A percentile compares a stretch with the other conserved stretches of the same genome.
These are phyloP conservation scores for Morella rubra DNA, from an alignment of 306 rosid genomes.

Conservation along the genomic window DNA sequence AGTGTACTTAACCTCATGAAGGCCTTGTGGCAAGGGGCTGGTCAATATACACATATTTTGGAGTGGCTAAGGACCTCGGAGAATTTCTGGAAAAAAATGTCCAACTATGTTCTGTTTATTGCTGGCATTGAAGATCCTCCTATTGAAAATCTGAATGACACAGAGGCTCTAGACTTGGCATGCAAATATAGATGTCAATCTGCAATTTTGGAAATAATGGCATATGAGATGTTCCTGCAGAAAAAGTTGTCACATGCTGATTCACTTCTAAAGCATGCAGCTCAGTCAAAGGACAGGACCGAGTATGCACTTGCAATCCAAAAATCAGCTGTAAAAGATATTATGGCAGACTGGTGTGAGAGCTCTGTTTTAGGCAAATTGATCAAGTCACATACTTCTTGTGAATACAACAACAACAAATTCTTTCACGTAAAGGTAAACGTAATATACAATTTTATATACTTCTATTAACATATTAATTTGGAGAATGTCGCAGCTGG, in stretches of 20 bases:
- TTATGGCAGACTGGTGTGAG: slow-evolving; percentile 59
- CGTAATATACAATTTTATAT: neutral
- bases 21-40: slow-evolving; percentile 89
- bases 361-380: slow-evolving; percentile 61
- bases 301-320: slow-evolving; percentile 35
- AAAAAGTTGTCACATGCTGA: slow-evolving; percentile 71
- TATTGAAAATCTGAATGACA: slow-evolving; percentile 38
- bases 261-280: slow-evolving; percentile 49
- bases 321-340: slow-evolving; percentile 50
- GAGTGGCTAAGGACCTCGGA: slow-evolving; percentile 53
- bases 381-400: slow-evolving; percentile 55
- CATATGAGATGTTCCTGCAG: slow-evolving; percentile 77
- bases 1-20: slow-evolving; percentile 66
- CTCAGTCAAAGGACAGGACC: slow-evolving; percentile 55
- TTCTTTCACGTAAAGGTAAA: slow-evolving; percentile 64
- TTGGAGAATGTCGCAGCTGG: neutral
- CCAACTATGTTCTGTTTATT: slow-evolving; percentile 40
- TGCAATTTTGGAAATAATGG: slow-evolving; percentile 66
- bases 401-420: slow-evolving; percentile 45
- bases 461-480: neutral
- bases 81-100: slow-evolving; percentile 61
- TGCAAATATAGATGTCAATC: slow-evolving; percentile 67
- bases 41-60: slow-evolving; percentile 59
- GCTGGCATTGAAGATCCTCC: slow-evolving; percentile 40
- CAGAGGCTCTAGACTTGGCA: slow-evolving; percentile 52